These are phyloP conservation scores for Cladophialophora yegresii DNA, from an alignment of 2,329 filamentous ascomycete species.

Conservation along the genomic window DNA sequence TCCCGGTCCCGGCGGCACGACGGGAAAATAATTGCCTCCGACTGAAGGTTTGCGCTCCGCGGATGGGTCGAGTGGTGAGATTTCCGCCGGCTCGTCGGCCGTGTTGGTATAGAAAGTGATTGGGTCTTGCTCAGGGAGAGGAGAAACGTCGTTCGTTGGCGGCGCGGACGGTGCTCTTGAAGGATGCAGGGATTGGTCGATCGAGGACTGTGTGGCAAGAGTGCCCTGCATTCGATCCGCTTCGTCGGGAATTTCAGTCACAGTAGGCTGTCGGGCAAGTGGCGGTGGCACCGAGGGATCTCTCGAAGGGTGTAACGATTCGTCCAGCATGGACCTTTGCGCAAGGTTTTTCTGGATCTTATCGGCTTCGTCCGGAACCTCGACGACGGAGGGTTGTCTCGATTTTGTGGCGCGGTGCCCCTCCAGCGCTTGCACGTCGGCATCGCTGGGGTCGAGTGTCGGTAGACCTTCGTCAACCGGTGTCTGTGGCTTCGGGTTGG, in stretches of 20 bases:
- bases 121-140: constrained; percentile 33
- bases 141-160: constrained; percentile 32
- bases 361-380: constrained; percentile 60
- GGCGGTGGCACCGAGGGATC: constrained; percentile 45
- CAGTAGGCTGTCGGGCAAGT: constrained; percentile 51
- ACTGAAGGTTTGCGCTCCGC: constrained; percentile 52
- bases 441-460: constrained; percentile 63
- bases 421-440: constrained; percentile 61
- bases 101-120: constrained; percentile 44
- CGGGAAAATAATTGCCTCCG: constrained; percentile 62
- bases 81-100: constrained; percentile 44
- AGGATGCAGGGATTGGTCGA: constrained; percentile 55
- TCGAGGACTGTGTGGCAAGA: constrained; percentile 51
- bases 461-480: constrained; percentile 50
- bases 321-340: constrained; percentile 52
- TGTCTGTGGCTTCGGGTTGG: constrained; percentile 70
- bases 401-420: constrained; percentile 49
- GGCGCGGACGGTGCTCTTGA: constrained; percentile 35
- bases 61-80: constrained; percentile 56
- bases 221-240: constrained; percentile 51
- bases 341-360: constrained; percentile 50
- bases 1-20: constrained; percentile 46
- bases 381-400: constrained; percentile 60
- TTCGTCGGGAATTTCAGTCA: constrained; percentile 63
- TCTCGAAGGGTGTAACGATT: constrained; percentile 54